A percentile compares a stretch with the other conserved stretches of the same genome.
Evolutionary conservation across 108 stramenopile genomes (phyloP).

Genomic region (Nitzschia inconspicua): DNA sequence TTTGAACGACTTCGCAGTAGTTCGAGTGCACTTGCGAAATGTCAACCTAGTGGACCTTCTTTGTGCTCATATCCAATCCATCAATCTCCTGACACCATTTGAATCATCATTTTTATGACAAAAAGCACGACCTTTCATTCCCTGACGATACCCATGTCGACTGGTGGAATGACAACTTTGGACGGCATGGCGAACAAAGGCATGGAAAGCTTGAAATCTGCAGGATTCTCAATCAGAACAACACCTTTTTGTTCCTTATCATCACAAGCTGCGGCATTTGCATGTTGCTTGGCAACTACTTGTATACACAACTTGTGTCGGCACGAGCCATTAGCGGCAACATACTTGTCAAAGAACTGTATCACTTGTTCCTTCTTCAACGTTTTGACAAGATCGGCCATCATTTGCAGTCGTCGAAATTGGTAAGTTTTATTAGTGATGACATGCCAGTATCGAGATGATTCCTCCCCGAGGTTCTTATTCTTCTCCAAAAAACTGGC

Average conservation of each 20-base stretch:
- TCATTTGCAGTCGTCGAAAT: conserved; percentile 29
- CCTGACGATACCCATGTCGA: neutral
- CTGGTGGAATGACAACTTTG: neutral
- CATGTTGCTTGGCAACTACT: conserved; percentile 37
- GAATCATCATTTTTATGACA: too few species aligned
- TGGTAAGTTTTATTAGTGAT: conserved; percentile 42
- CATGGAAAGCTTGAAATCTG: conserved; percentile 1
- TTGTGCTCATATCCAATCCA: too few species aligned
- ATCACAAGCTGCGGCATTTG: neutral
- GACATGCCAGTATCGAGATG: conserved; percentile 37
- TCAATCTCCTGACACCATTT: too few species aligned
- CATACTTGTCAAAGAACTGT: conserved; percentile 45
- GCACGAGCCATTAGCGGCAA: conserved; percentile 29
- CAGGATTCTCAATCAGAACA: conserved; percentile 1
- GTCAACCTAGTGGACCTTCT: too few species aligned
- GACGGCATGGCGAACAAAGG: neutral
- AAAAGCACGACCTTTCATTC: too few species aligned
- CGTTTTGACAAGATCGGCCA: conserved; percentile 38
- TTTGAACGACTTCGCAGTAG: too few species aligned
- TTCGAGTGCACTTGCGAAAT: too few species aligned
- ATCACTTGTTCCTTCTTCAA: conserved; percentile 32
- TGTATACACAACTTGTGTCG: conserved; percentile 44
- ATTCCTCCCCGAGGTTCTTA: conserved; percentile 59
- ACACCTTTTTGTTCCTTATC: neutral
- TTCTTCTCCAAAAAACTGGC: conserved; percentile 51